These are phyloP conservation scores for Ogataea parapolymorpha DNA, from an alignment of 805 yeast genomes.

Conservation along the genomic window DNA sequence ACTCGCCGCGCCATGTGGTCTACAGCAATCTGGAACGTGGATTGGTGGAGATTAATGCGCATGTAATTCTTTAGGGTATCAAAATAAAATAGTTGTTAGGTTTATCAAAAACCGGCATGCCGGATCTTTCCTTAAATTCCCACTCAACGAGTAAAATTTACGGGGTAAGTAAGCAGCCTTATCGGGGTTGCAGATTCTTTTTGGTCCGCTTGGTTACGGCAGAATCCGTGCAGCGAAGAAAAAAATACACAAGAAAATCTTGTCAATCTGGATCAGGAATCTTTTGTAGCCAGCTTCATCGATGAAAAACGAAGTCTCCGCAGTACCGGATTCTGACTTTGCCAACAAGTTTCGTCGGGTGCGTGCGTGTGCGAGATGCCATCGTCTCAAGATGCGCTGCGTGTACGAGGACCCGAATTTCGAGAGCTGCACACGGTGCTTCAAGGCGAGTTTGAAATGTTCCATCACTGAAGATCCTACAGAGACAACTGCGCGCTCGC, in stretches of 20 bases:
- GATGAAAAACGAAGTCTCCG: constrained; percentile 2
- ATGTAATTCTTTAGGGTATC: constrained; percentile 19
- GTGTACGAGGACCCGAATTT: constrained; percentile 45
- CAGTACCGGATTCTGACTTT: constrained; percentile 28
- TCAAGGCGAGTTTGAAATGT: constrained; percentile 41
- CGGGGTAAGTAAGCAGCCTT: constrained; percentile 1
- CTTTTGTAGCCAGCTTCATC: neutral
- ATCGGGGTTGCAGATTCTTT: constrained; percentile 2
- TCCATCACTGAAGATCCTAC: constrained; percentile 54
- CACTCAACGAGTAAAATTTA: neutral
- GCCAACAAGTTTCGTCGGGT: constrained; percentile 43
- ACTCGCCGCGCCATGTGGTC: constrained; percentile 60
- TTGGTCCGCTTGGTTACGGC: neutral
- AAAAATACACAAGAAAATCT: neutral
- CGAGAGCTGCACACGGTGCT: constrained; percentile 45
- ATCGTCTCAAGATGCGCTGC: constrained; percentile 51
- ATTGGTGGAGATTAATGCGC: constrained; percentile 48
- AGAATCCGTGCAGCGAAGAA: constrained; percentile 4
- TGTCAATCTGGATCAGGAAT: neutral
- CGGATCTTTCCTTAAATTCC: constrained; percentile 6
- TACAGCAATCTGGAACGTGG: constrained; percentile 70
- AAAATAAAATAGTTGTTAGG: neutral
- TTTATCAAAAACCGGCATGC: constrained; percentile 5
- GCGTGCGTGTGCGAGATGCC: constrained; percentile 56
- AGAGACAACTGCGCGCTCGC: constrained; percentile 35